A percentile compares a stretch with the other conserved stretches of the same genome.
Conservation (phyloP, 768 basidiomycete species). For the Suillus clintonianus region DNA sequence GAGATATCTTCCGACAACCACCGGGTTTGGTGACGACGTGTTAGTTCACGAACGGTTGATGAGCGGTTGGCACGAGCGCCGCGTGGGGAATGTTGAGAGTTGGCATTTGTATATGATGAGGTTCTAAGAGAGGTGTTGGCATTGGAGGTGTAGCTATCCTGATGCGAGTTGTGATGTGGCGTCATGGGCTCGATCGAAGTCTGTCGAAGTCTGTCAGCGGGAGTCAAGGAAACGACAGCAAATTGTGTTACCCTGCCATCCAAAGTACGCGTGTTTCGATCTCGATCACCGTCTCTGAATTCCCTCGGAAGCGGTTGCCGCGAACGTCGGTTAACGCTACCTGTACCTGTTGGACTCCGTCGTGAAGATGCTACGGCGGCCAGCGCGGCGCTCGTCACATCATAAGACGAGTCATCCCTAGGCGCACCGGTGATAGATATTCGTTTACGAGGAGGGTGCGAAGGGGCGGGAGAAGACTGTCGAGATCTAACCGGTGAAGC, state of each 20-base stretch:
- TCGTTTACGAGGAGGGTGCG: conserved; percentile 45
- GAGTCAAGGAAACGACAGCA: conserved; percentile 2
- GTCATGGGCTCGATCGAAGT: conserved; percentile 40
- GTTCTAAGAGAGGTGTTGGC: conserved; percentile 24
- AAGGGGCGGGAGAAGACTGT: conserved; percentile 40
- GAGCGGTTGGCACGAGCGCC: conserved; percentile 35
- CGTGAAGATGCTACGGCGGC: conserved; percentile 61
- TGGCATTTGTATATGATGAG: conserved; percentile 22
- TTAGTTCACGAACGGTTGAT: conserved; percentile 51
- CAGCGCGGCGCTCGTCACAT: conserved; percentile 58
- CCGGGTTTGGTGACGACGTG: conserved; percentile 50
- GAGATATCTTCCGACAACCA: conserved; percentile 55
- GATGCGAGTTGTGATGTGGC: conserved; percentile 32
- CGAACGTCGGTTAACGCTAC: conserved; percentile 36
- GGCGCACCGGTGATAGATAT: conserved; percentile 38
- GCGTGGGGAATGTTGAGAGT: conserved; percentile 30
- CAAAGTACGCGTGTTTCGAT: conserved; percentile 29
- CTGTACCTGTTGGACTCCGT: conserved; percentile 45
- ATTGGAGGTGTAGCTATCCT: conserved; percentile 21
- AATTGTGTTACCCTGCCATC: conserved; percentile 43
- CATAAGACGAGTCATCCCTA: conserved; percentile 25
- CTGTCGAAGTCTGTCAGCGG: conserved; percentile 18
- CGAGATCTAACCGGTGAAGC: conserved; percentile 43
- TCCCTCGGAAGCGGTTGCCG: conserved; percentile 53
- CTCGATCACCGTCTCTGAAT: conserved; percentile 37